A percentile compares a stretch with the other conserved stretches of the same genome.
These are phyloP conservation scores for Leptodermis oblonga DNA, from an alignment of 257 asterid species.

Conservation along the genomic window DNA sequence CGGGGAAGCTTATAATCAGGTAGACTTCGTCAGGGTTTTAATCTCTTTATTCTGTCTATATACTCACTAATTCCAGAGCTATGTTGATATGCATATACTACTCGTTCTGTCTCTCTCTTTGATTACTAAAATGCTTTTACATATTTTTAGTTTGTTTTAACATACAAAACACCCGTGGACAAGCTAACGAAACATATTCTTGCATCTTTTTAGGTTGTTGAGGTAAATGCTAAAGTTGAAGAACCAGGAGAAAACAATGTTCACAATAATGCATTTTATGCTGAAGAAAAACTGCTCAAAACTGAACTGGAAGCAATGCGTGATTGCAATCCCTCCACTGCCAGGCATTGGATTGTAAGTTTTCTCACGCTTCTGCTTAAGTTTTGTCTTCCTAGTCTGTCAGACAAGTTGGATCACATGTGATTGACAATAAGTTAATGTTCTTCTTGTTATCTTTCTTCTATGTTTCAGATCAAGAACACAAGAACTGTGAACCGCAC, in stretches of 20 bases:
- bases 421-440: neutral
- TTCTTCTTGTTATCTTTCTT: neutral
- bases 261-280: constrained; percentile 39
- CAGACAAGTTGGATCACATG: neutral
- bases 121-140: too few relatives aligned
- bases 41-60: neutral
- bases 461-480: constrained; percentile 56
- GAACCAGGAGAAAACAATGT: constrained; percentile 31
- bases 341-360: constrained; percentile 36
- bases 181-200: neutral
- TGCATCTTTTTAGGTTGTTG: constrained; percentile 28
- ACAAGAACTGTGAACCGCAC: constrained; percentile 78
- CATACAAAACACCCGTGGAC: neutral
- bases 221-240: constrained; percentile 33
- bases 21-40: constrained; percentile 15
- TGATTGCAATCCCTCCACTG: constrained; percentile 34
- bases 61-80: neutral
- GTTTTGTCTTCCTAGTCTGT: neutral
- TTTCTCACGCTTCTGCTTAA: too few relatives aligned
- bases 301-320: constrained; percentile 41
- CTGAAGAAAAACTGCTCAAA: constrained; percentile 35
- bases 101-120: neutral
- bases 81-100: neutral
- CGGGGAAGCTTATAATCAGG: constrained; percentile 95
- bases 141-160: neutral